Evolutionary conservation across 371 early-diverging fungal genomes (phyloP).

Genomic region (Mucor mucedo): DNA sequence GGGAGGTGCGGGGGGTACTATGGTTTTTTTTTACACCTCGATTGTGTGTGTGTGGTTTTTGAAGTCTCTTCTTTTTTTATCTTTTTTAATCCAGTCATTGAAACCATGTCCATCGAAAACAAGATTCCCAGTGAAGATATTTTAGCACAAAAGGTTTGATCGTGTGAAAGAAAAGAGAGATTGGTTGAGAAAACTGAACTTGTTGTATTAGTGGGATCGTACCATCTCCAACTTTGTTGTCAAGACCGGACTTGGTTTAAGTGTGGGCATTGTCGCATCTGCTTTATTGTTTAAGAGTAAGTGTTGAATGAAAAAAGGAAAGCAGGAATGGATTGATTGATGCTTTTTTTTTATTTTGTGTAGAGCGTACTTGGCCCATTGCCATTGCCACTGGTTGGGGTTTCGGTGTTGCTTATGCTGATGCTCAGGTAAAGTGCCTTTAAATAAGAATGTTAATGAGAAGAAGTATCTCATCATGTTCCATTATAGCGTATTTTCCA

Average conservation of each 20-base stretch:
- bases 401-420: slow-evolving; percentile 86
- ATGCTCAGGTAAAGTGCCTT: slow-evolving; percentile 67
- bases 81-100: background rate
- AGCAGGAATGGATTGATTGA: background rate
- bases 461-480: background rate
- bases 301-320: slow-evolving; percentile 21
- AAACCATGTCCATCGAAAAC: slow-evolving; percentile 49
- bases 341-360: slow-evolving; percentile 2
- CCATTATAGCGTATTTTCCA: slow-evolving; percentile 51
- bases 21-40: background rate
- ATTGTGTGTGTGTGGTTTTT: too few species aligned
- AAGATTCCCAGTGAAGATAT: slow-evolving; percentile 61
- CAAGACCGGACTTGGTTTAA: slow-evolving; percentile 86
- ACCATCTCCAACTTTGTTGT: slow-evolving; percentile 86
- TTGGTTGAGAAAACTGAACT: background rate
- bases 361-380: slow-evolving; percentile 91
- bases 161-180: background rate
- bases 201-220: slow-evolving; percentile 78
- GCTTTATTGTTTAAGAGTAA: slow-evolving; percentile 89
- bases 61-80: background rate
- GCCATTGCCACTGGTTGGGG: slow-evolving; percentile 87
- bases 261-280: slow-evolving; percentile 87
- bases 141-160: slow-evolving; percentile 54
- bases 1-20: slow-evolving; percentile 8
- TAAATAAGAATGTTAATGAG: background rate